A percentile compares a stretch with the other conserved stretches of the same genome.
These are phyloP conservation scores for Trypanosoma mega DNA, from an alignment of 208 protist species.

Conservation along the genomic window DNA sequence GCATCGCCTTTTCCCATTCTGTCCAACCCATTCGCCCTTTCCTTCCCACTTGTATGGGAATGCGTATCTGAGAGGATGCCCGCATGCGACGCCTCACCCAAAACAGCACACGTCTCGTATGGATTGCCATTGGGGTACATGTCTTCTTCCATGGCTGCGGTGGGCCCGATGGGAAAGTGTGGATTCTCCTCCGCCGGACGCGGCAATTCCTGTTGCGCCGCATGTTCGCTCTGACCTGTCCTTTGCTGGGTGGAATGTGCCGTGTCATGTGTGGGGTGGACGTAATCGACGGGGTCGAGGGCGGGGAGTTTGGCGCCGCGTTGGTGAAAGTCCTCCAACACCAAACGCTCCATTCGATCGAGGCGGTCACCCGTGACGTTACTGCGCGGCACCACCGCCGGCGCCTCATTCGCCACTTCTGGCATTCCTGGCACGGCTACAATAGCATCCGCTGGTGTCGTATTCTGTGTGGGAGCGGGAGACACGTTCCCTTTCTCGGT, in stretches of 20 bases:
- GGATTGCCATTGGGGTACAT: not conserved
- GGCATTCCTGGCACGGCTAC: not conserved
- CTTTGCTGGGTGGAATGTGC: slow-evolving; percentile 17
- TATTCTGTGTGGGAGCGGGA: too few species aligned
- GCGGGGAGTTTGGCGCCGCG: slow-evolving; percentile 36
- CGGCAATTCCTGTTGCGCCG: slow-evolving; percentile 1
- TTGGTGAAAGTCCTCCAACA: slow-evolving; percentile 77
- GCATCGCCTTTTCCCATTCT: too few species aligned
- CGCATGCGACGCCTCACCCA: too few species aligned
- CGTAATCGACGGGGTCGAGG: too few species aligned
- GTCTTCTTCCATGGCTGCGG: too few species aligned
- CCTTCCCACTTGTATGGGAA: too few species aligned
- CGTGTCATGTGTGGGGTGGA: too few species aligned
- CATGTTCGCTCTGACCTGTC: not conserved
- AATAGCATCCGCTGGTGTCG: slow-evolving; percentile 1
- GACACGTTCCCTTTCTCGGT: too few species aligned
- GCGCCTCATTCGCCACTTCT: slow-evolving; percentile 6
- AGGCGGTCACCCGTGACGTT: slow-evolving; percentile 78
- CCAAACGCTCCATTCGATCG: slow-evolving; percentile 73
- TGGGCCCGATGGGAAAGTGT: slow-evolving; percentile 44
- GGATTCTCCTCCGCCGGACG: slow-evolving; percentile 54
- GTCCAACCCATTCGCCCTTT: too few species aligned
- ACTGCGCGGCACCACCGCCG: slow-evolving; percentile 40
- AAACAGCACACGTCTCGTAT: too few species aligned
- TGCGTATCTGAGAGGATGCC: too few species aligned